Base-by-base conservation (phyloP, 2,329 filamentous ascomycete genomes). In the Microascus cirrosus region DNA sequence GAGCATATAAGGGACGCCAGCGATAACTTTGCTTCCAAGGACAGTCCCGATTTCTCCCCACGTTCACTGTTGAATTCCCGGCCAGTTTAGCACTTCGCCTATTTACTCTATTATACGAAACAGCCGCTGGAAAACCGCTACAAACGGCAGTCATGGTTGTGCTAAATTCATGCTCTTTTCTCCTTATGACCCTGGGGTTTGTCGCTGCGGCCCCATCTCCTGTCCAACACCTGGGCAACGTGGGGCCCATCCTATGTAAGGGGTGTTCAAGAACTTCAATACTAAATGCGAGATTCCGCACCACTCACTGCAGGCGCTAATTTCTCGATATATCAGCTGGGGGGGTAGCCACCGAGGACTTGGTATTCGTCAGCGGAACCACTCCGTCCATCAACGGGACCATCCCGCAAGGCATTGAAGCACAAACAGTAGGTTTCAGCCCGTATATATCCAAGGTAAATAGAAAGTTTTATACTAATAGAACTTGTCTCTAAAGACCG, bases 391-490 rank as follows among this genome's bases (percentile, higher is more conserved):
- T 63, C 52, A 63, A 63, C 35, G 61, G 61, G 32, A 63, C 61
- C 3, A 61, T 61, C 25, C 61, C 61, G 1, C 58, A 61, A 24
- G 61, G 61, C 59, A 61, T 63, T 39, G 60, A 60, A 35, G 61
- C 61, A 20, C 61, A 63, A 54, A 63, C 61, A 1, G 61, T 62
- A 56, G 39, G 60, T 56, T 25, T 12, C 18, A 45, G 18, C n/a
- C 35, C 15, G 34, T 28, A 32, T 45, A n/a, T n/a, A n/a, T n/a
- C n/a, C n/a, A n/a, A n/a, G n/a, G n/a, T n/a, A n/a, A n/a, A n/a
- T n/a, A n/a, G n/a, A n/a, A n/a, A n/a, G n/a, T n/a, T n/a, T n/a
- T n/a, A 22, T 22, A 25, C 42, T 45, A 48, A 45, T 20, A 42
- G 15, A 3, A 12, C 18, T 7, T 18, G 6, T 6, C n/a, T 39